A percentile compares a stretch with the other conserved stretches of the same genome.
Evolutionary conservation across 345 rosid genomes (phyloP).

Genomic region (Trapa incisa): DNA sequence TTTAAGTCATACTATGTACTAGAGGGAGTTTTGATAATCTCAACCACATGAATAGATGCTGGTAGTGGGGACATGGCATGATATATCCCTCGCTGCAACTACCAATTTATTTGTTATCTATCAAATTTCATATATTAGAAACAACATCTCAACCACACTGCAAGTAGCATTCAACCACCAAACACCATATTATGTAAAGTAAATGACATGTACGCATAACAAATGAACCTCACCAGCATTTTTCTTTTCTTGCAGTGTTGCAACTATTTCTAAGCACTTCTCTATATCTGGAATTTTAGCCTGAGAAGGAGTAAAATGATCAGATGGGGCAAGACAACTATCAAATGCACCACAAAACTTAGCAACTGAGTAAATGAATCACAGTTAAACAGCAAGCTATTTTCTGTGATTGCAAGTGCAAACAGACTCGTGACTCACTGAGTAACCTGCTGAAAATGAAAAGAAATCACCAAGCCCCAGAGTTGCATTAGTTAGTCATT

Average conservation of each 20-base stretch:
- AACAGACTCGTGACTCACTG: not conserved
- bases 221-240: slow-evolving; percentile 75
- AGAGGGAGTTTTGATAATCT: too few relatives aligned
- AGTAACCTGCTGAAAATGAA: not conserved
- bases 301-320: slow-evolving; percentile 18
- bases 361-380: not conserved
- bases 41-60: not conserved
- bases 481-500: not conserved
- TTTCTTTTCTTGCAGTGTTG: slow-evolving; percentile 73
- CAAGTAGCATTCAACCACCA: not conserved
- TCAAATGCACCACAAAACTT: not conserved
- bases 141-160: not conserved
- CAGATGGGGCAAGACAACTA: not conserved
- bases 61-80: not conserved
- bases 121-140: not conserved
- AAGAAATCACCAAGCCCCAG: too few relatives aligned
- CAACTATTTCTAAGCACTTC: slow-evolving; percentile 79
- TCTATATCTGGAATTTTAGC: slow-evolving; percentile 89
- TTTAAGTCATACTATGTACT: not conserved
- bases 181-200: not conserved
- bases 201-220: not conserved
- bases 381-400: not conserved
- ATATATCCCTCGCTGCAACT: too few relatives aligned
- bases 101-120: too few relatives aligned
- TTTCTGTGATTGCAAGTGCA: not conserved